Conservation (phyloP, 352 stramenopile genomes). For the Blastocystis sp. region DNA sequence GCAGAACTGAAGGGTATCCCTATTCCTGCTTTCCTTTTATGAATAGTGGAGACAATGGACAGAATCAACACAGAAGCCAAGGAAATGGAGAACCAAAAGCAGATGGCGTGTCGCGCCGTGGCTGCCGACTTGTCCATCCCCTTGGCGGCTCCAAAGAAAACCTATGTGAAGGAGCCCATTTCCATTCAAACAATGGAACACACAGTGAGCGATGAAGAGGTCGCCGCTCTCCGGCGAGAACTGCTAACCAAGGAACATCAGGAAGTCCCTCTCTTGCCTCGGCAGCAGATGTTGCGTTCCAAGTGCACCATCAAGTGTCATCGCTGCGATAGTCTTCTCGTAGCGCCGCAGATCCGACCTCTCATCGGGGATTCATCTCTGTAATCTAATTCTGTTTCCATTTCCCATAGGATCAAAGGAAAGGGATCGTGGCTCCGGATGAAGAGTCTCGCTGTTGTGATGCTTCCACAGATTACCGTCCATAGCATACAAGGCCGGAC, state of each 20-base stretch:
- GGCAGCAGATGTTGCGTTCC: neutral
- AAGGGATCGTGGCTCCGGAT: slow-evolving; percentile 41
- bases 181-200: neutral
- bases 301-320: slow-evolving; percentile 20
- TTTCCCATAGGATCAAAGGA: slow-evolving; percentile 19
- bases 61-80: neutral
- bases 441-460: neutral
- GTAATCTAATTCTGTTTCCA: neutral
- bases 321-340: neutral
- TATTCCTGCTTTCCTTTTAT: neutral
- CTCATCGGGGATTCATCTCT: slow-evolving; percentile 57
- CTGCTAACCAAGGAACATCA: neutral
- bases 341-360: slow-evolving; percentile 29
- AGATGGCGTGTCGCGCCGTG: too few relatives aligned
- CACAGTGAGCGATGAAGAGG: too few relatives aligned
- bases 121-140: neutral
- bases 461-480: slow-evolving; percentile 46
- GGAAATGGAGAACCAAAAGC: too few relatives aligned
- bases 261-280: neutral
- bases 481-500: neutral
- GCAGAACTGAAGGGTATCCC: neutral
- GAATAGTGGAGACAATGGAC: neutral
- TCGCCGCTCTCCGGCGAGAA: too few relatives aligned
- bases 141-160: neutral
- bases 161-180: neutral